Evolutionary conservation across 139 green algal species (phyloP).

Genomic region (Chlorella sp.): DNA sequence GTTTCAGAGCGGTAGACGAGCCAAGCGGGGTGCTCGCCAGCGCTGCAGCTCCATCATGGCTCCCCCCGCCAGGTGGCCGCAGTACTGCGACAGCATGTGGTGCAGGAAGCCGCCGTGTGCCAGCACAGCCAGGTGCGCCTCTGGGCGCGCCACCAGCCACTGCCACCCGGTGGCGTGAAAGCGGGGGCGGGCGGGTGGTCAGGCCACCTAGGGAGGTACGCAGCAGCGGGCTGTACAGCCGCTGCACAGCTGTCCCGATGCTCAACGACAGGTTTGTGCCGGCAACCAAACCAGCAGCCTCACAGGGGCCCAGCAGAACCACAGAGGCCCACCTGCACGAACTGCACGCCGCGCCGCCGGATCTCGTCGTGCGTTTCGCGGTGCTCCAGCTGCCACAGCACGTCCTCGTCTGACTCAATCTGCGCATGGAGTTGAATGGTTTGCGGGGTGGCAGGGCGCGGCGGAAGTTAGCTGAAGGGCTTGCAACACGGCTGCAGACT

Average conservation of each 20-base stretch:
- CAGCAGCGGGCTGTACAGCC: too few species aligned
- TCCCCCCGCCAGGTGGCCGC: constrained; percentile 17
- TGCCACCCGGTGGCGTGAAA: not conserved
- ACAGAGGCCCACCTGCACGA: constrained; percentile 28
- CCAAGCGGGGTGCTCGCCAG: constrained; percentile 1
- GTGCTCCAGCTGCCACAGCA: constrained; percentile 35
- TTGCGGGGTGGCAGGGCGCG: not conserved
- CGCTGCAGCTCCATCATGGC: constrained; percentile 43
- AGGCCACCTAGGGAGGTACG: not conserved
- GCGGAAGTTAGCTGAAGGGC: not conserved
- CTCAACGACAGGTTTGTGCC: too few species aligned
- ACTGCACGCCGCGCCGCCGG: constrained; percentile 35
- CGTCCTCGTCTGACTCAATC: constrained; percentile 47
- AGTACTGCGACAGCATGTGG: constrained; percentile 34
- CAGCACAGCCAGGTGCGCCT: constrained; percentile 54
- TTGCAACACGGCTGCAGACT: not conserved
- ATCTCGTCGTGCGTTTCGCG: constrained; percentile 45
- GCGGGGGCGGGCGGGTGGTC: not conserved
- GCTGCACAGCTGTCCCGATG: too few species aligned
- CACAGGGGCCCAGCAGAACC: not conserved
- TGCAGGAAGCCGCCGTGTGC: constrained; percentile 52
- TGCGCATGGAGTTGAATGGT: not conserved
- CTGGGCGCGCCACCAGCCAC: constrained; percentile 41
- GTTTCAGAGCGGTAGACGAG: not conserved
- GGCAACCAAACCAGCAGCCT: too few species aligned